Conservation (phyloP, 495 filamentous ascomycete genomes). For the Mytilinidion resinicola region DNA sequence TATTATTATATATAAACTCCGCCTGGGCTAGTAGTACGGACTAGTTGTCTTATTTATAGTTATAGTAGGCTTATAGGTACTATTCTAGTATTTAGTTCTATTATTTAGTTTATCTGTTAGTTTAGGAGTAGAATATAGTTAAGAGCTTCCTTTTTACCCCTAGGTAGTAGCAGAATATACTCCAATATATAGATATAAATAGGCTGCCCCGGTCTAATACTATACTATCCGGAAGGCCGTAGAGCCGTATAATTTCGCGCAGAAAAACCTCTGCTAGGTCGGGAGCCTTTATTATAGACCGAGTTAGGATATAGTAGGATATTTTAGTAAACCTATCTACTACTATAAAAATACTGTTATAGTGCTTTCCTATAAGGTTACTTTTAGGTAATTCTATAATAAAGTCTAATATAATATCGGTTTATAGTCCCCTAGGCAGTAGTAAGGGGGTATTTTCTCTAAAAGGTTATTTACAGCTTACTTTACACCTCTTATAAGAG, state of each 20-base stretch:
- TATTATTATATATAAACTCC: constrained; percentile 9
- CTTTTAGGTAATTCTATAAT: not conserved
- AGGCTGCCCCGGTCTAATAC: not conserved
- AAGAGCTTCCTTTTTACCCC: not conserved
- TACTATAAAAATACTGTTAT: not conserved
- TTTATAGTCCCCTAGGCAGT: not conserved
- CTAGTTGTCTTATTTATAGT: constrained; percentile 13
- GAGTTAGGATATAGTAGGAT: not conserved
- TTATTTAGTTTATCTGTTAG: constrained; percentile 15
- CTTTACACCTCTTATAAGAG: too few relatives aligned
- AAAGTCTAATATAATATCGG: not conserved
- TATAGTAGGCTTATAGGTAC: constrained; percentile 9
- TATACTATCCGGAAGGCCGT: not conserved
- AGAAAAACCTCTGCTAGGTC: not conserved
- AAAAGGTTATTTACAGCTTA: too few relatives aligned
- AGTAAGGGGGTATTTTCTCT: not conserved
- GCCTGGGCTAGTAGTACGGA: constrained; percentile 2
- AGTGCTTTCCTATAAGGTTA: not conserved
- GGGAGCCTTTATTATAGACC: not conserved
- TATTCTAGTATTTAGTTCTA: constrained; percentile 16
- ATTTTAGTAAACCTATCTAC: not conserved
- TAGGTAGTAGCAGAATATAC: not conserved
- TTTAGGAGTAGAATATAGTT: constrained; percentile 11
- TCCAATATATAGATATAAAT: not conserved
- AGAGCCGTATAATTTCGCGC: not conserved